Evolutionary conservation across 2,329 filamentous ascomycete genomes (phyloP).

Genomic region (Malbranchea cinnamomea): DNA sequence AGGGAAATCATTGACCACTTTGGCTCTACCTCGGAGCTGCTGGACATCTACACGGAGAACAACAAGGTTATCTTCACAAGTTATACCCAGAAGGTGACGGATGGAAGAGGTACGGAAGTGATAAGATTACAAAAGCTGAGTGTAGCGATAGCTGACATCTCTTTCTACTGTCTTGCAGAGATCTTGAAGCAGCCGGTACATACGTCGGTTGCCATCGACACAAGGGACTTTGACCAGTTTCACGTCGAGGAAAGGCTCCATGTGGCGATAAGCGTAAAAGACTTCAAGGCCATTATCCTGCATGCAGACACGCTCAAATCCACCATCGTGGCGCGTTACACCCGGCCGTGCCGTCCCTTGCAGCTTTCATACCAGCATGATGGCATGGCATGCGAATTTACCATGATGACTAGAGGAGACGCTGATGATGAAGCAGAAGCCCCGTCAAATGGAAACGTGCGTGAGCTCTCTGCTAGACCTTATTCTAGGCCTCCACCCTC

Average conservation of each 20-base stretch:
- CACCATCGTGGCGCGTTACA: slow-evolving; percentile 42
- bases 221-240: slow-evolving; percentile 46
- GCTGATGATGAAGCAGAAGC: slow-evolving; percentile 25
- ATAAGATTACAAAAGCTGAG: too few relatives aligned
- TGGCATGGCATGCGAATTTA: slow-evolving; percentile 45
- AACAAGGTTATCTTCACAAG: slow-evolving; percentile 48
- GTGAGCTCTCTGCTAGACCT: slow-evolving; percentile 26
- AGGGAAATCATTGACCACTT: slow-evolving; percentile 51
- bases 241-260: slow-evolving; percentile 44
- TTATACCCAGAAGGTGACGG: slow-evolving; percentile 48
- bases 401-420: slow-evolving; percentile 50
- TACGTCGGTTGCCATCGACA: slow-evolving; percentile 48
- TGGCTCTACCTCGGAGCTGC: slow-evolving; percentile 47
- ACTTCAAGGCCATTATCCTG: slow-evolving; percentile 49
- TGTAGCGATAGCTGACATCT: not conserved
- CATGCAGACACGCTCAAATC: slow-evolving; percentile 46
- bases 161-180: slow-evolving; percentile 29
- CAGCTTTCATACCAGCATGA: slow-evolving; percentile 44
- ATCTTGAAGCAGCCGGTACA: slow-evolving; percentile 50
- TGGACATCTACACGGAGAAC: slow-evolving; percentile 45
- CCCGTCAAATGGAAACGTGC: slow-evolving; percentile 26
- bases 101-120: slow-evolving; percentile 40
- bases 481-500: slow-evolving; percentile 15
- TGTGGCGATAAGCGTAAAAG: slow-evolving; percentile 48
- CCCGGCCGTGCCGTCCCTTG: slow-evolving; percentile 42